A percentile compares a stretch with the other conserved stretches of the same genome.
These are phyloP conservation scores for Sergeia podlipaevii DNA, from an alignment of 208 protist genomes.

Conservation along the genomic window DNA sequence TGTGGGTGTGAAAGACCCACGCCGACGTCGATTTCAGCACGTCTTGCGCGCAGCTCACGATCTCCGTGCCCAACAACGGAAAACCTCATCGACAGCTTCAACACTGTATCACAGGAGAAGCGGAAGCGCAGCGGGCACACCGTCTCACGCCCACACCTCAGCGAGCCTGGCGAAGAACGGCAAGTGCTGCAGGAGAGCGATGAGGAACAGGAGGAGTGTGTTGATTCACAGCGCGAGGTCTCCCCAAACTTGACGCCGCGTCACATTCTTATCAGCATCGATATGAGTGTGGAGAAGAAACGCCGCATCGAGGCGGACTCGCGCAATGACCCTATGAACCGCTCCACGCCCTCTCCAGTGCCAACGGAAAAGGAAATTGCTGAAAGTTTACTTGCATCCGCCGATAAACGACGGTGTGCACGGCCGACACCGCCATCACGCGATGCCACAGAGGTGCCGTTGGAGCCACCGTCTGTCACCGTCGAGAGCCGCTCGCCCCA, in stretches of 20 bases:
- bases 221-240: background rate
- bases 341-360: background rate
- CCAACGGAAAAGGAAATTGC: background rate
- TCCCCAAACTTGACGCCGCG: slow-evolving; percentile 26
- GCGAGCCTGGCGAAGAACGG: too few relatives aligned
- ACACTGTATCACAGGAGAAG: slow-evolving; percentile 21
- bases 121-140: slow-evolving; percentile 6
- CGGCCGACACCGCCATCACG: too few relatives aligned
- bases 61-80: slow-evolving; percentile 41
- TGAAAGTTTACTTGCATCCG: slow-evolving; percentile 13
- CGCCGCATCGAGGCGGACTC: background rate
- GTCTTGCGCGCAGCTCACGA: slow-evolving; percentile 6
- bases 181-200: too few relatives aligned
- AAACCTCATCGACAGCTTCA: slow-evolving; percentile 28
- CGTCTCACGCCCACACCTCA: too few relatives aligned
- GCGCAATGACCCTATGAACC: background rate
- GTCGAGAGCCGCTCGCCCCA: too few relatives aligned
- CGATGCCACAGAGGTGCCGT: too few relatives aligned
- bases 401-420: too few relatives aligned
- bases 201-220: too few relatives aligned
- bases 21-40: slow-evolving; percentile 3
- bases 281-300: slow-evolving; percentile 1
- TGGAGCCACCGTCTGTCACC: too few relatives aligned
- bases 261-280: slow-evolving; percentile 27
- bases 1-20: slow-evolving; percentile 22